Conservation (phyloP, 345 rosid species). For the Zanthoxylum bungeanum region DNA sequence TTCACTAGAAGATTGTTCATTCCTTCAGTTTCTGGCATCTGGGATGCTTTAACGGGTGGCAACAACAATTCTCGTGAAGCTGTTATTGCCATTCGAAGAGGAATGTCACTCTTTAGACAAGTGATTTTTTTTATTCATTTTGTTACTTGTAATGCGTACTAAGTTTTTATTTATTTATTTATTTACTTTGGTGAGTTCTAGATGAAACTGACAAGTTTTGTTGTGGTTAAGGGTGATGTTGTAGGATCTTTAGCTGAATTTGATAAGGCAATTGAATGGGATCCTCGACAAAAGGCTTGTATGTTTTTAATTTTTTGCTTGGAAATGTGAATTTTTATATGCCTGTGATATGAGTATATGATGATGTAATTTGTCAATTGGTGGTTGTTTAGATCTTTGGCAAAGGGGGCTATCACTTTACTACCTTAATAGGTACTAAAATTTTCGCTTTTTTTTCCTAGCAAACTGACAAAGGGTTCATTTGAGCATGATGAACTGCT, state of each 20-base stretch:
- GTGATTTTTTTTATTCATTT: slow-evolving; percentile 24
- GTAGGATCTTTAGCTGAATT: slow-evolving; percentile 68
- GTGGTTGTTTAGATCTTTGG: slow-evolving; percentile 43
- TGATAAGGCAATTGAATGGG: slow-evolving; percentile 73
- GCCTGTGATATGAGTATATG: background rate
- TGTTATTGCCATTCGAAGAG: slow-evolving; percentile 52
- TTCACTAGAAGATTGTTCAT: slow-evolving; percentile 61
- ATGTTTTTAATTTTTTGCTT: slow-evolving; percentile 24
- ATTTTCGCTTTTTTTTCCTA: background rate
- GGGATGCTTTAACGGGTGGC: slow-evolving; percentile 85
- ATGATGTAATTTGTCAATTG: slow-evolving; percentile 3
- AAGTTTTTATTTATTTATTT: background rate
- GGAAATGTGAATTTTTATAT: background rate
- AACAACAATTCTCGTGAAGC: slow-evolving; percentile 59
- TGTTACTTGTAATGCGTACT: background rate
- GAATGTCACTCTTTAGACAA: slow-evolving; percentile 82
- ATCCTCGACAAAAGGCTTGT: slow-evolving; percentile 84
- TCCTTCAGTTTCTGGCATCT: slow-evolving; percentile 73
- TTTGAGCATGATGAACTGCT: background rate
- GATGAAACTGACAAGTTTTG: slow-evolving; percentile 9
- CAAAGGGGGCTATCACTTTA: slow-evolving; percentile 61
- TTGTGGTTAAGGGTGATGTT: slow-evolving; percentile 65
- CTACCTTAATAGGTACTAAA: slow-evolving; percentile 46
- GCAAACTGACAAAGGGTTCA: background rate
- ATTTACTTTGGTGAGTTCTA: background rate